These are phyloP conservation scores for Moricandia moricandioides DNA, from an alignment of 345 rosid genomes.

Conservation along the genomic window DNA sequence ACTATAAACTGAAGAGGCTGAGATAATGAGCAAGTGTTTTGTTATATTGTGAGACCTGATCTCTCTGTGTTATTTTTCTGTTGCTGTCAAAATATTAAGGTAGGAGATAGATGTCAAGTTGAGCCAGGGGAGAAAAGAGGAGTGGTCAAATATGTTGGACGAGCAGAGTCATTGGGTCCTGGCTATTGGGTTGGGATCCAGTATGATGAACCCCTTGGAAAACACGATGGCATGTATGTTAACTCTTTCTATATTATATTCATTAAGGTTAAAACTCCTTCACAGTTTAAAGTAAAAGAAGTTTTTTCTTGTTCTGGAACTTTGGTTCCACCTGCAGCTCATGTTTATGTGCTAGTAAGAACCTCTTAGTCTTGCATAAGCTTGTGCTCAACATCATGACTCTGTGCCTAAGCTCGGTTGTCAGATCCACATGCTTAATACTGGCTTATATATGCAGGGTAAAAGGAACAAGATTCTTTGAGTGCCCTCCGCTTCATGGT, in stretches of 20 bases:
- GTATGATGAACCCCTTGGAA: conserved; percentile 92
- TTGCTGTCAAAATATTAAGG: conserved; percentile 37
- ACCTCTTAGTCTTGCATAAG: not conserved
- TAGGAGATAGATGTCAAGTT: conserved; percentile 90
- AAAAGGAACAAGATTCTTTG: conserved; percentile 70
- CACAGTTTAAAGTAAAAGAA: not conserved
- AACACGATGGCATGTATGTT: conserved; percentile 91
- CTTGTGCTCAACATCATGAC: conserved; percentile 6
- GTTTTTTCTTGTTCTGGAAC: not conserved
- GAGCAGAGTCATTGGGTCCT: conserved; percentile 70
- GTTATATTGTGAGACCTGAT: conserved; percentile 3
- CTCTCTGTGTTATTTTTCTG: not conserved
- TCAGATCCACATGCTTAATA: conserved; percentile 6
- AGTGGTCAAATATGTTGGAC: conserved; percentile 71
- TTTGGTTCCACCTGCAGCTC: not conserved
- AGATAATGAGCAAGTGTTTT: conserved; percentile 7
- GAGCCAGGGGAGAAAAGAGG: conserved; percentile 95
- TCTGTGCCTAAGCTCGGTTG: not conserved
- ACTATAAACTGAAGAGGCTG: conserved; percentile 9
- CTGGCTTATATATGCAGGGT: conserved; percentile 49
- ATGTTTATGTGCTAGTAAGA: conserved; percentile 6
- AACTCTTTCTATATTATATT: not conserved
- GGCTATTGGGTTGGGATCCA: conserved; percentile 96
- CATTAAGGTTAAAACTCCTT: not conserved
- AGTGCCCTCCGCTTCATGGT: conserved; percentile 78